Evolutionary conservation across 768 basidiomycete genomes (phyloP), one percentile per base, ranked within the genome.

Genomic region (Boletellus ananas): DNA sequence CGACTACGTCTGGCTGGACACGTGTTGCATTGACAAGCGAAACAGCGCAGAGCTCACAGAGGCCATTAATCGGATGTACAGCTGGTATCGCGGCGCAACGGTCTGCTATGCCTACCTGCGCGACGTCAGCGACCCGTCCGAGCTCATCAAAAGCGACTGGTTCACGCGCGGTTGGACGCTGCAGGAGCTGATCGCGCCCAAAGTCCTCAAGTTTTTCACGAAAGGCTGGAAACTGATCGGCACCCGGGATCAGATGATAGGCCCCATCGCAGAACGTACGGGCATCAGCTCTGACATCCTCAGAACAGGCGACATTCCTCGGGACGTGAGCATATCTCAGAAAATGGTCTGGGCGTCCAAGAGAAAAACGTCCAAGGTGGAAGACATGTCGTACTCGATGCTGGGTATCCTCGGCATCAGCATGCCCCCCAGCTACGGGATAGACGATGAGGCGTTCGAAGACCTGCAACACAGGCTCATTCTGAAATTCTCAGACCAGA

Each of bases 51-150:
- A 69, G 34, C 59, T 70, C 16, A 23, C 34, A 23, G 59, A 69
- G 36, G 58, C 69, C 17, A 65, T 69, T 47, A 63, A 66, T 31
- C 49, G 64, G 14, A 69, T 70, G 66, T 71, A 61, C 55, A 52
- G n/a, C 34, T 70, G 70, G 70, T 71, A 70, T 49, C 42, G 43
- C 2, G 41, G 57, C 13, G 58, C 68, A 5, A 18, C 55, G 1
- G 41, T 61, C 34, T 70, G 68, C 49, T 61, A 64, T 11, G 62
- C 51, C 4, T 65, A 70, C 49, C 34, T 69, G 35, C 52, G 60
- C 29, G 62, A 67, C 40, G 54, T 68, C 39, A 40, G 17, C 34
- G 53, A 61, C 16, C 37, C 43, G 0, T 43, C 55, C 50, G 36
- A 50, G 20, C 56, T 64, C 27, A 43, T 17, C 6, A 27, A 50